Evolutionary conservation across 1,139 yeast species (phyloP).

Genomic region (Taphrina confusa): DNA sequence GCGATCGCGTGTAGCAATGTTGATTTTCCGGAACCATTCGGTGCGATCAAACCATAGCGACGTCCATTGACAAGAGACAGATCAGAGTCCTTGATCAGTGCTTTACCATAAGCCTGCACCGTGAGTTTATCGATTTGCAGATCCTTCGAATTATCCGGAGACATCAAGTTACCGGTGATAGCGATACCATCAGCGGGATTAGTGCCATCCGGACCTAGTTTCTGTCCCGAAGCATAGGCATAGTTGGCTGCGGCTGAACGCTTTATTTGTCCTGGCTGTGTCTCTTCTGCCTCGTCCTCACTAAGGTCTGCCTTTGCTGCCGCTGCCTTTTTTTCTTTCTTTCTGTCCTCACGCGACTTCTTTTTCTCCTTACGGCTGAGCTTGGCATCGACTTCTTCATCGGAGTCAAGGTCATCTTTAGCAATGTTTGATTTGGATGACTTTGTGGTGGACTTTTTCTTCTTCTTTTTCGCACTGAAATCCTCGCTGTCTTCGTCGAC

Average conservation of each 20-base stretch:
- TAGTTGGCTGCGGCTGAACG: slow-evolving; percentile 24
- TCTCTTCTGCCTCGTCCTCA: slow-evolving; percentile 16
- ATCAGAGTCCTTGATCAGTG: slow-evolving; percentile 83
- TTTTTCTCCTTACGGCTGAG: slow-evolving; percentile 25
- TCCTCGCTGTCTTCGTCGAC: slow-evolving; percentile 19
- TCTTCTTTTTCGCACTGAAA: slow-evolving; percentile 6
- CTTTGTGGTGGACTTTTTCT: slow-evolving; percentile 1
- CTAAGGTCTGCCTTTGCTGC: slow-evolving; percentile 13
- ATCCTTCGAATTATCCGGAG: slow-evolving; percentile 38
- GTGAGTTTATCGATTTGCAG: slow-evolving; percentile 38
- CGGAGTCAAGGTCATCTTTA: slow-evolving; percentile 19
- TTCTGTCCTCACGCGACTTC: slow-evolving; percentile 24
- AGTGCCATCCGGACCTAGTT: slow-evolving; percentile 33
- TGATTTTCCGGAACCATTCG: slow-evolving; percentile 98
- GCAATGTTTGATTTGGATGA: slow-evolving; percentile 1
- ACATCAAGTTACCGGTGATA: slow-evolving; percentile 38
- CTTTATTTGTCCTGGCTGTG: slow-evolving; percentile 15
- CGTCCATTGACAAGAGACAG: slow-evolving; percentile 95
- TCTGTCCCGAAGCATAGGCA: slow-evolving; percentile 38
- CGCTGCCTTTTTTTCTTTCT: slow-evolving; percentile 16
- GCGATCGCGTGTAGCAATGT: slow-evolving; percentile 91
- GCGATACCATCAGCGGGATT: slow-evolving; percentile 38
- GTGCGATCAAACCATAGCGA: slow-evolving; percentile 94
- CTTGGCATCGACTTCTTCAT: slow-evolving; percentile 18
- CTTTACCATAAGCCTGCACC: slow-evolving; percentile 64